Evolutionary conservation across 2,329 filamentous ascomycete species (phyloP).

Genomic region (Graphiopsis chlorocephala): DNA sequence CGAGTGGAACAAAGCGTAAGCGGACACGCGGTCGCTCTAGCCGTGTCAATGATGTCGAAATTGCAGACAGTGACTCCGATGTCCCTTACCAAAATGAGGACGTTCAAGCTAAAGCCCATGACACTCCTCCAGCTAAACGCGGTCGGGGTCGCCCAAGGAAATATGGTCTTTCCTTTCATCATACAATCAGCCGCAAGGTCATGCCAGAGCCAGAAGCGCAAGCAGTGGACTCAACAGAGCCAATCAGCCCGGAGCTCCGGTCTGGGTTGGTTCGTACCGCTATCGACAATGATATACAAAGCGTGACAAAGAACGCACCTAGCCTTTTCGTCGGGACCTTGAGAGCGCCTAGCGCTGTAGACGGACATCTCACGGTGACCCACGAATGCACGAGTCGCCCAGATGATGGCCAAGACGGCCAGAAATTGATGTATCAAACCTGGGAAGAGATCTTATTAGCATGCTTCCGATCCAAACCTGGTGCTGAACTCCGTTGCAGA

Average conservation of each 20-base stretch:
- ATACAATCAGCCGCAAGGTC: not conserved
- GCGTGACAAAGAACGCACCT: not conserved
- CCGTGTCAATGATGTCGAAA: not conserved
- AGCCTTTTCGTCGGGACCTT: not conserved
- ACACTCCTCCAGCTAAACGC: not conserved
- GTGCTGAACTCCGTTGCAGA: not conserved
- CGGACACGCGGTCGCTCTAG: not conserved
- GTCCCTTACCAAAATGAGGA: not conserved
- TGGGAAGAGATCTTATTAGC: not conserved
- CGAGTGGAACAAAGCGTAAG: conserved; percentile 2
- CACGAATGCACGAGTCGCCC: not conserved
- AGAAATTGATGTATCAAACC: not conserved
- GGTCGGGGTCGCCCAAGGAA: not conserved
- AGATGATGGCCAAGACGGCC: not conserved
- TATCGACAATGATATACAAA: not conserved
- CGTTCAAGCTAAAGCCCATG: not conserved
- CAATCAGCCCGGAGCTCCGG: not conserved
- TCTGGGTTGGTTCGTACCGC: not conserved
- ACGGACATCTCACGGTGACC: not conserved
- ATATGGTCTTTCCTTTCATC: not conserved
- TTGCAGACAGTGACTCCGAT: conserved; percentile 7
- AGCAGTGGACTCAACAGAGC: not conserved
- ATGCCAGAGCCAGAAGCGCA: not conserved
- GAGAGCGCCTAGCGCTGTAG: not conserved
- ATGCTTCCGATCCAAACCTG: not conserved